phyloP scores from a whole-genome alignment of 768 basidiomycete species.

The Mycena pura region DNA sequence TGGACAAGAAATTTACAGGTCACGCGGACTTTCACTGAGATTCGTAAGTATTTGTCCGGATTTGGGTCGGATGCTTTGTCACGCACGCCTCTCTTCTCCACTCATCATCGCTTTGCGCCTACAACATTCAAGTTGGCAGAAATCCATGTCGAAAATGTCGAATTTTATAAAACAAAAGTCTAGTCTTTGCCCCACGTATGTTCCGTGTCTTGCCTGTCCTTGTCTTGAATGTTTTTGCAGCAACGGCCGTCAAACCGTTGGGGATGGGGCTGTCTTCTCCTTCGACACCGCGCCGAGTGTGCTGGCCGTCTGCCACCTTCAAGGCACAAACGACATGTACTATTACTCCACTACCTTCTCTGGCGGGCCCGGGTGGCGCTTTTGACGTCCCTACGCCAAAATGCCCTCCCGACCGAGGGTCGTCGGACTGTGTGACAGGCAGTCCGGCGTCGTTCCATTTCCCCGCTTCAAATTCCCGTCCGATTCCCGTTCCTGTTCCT shows the following conservation, averaged over 20 bases:
- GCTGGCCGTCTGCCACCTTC: conserved; percentile 84
- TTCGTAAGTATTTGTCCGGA: neutral
- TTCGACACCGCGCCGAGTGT: conserved; percentile 81
- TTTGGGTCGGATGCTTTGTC: neutral
- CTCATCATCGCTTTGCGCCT: conserved; percentile 30
- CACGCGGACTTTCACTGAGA: too few relatives aligned
- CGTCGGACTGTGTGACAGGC: conserved; percentile 96
- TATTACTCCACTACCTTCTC: conserved; percentile 94
- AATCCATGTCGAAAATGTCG: conserved; percentile 73
- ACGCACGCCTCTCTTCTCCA: conserved; percentile 8
- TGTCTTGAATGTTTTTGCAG: conserved; percentile 46
- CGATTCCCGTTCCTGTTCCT: conserved; percentile 41
- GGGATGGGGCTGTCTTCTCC: conserved; percentile 89
- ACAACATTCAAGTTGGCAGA: conserved; percentile 76
- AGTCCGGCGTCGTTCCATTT: conserved; percentile 70
- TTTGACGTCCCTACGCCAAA: conserved; percentile 90
- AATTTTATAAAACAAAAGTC: conserved; percentile 79
- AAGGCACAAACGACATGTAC: conserved; percentile 83
- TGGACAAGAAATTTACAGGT: too few relatives aligned
- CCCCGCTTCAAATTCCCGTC: conserved; percentile 40
- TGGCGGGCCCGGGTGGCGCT: conserved; percentile 95
- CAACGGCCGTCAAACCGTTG: conserved; percentile 97
- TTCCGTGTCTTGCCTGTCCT: conserved; percentile 19
- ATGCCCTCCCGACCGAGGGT: conserved; percentile 97
- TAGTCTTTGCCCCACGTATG: conserved; percentile 96